These are phyloP conservation scores for Clathrus columnatus DNA, from an alignment of 768 basidiomycete genomes.

Conservation along the genomic window DNA sequence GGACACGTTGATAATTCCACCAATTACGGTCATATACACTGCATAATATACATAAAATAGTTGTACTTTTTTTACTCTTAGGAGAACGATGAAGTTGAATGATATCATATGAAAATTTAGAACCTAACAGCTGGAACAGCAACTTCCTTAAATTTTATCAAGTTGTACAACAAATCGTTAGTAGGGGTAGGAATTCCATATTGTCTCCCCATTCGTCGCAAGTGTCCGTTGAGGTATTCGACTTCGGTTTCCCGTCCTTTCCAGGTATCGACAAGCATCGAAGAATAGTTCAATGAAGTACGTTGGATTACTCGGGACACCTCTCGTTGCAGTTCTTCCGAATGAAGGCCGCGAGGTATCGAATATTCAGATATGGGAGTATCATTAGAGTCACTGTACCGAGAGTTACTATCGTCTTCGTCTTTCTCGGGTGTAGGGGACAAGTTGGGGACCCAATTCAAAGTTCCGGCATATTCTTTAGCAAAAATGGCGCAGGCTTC, in stretches of 20 bases:
- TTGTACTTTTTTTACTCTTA: no score
- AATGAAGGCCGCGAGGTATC: constrained; percentile 35
- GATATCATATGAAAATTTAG: background rate
- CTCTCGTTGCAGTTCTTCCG: constrained; percentile 41
- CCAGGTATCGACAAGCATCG: constrained; percentile 69
- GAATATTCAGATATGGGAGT: constrained; percentile 20
- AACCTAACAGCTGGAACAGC: constrained; percentile 2
- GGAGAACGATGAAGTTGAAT: no score
- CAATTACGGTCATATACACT: no score
- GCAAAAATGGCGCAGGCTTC: constrained; percentile 63
- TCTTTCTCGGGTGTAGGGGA: background rate
- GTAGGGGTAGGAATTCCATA: constrained; percentile 52
- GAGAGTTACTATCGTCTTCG: constrained; percentile 18
- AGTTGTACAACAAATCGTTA: constrained; percentile 43
- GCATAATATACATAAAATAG: no score
- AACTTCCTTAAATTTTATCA: constrained; percentile 40
- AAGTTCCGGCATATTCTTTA: background rate
- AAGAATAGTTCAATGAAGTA: constrained; percentile 66
- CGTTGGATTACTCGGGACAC: constrained; percentile 46
- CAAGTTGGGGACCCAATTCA: background rate
- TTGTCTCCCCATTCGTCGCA: constrained; percentile 50
- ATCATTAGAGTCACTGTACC: constrained; percentile 9
- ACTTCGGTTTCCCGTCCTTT: constrained; percentile 64
- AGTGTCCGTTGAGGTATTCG: constrained; percentile 74
- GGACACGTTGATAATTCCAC: no score